These are phyloP conservation scores for Eucalyptus caleyi DNA, from an alignment of 345 rosid genomes.

Conservation along the genomic window DNA sequence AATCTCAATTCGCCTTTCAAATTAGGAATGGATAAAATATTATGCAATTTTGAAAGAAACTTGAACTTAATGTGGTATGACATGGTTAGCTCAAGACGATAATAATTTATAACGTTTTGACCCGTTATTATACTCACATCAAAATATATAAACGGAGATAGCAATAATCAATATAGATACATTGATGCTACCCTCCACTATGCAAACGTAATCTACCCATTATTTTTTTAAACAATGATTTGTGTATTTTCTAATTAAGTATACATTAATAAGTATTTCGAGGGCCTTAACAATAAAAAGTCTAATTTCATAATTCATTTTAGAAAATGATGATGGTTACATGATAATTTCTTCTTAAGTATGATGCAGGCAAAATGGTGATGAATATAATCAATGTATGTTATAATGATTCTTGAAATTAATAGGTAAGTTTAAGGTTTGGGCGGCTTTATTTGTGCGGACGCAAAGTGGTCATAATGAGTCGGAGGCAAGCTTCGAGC, in stretches of 20 bases:
- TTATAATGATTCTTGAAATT: neutral
- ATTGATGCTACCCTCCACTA: rapidly evolving
- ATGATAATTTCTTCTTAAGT: neutral
- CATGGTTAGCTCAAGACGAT: neutral
- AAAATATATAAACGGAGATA: neutral
- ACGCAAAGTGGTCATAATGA: neutral
- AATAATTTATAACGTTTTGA: rapidly evolving
- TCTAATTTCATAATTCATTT: rapidly evolving
- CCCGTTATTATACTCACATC: rapidly evolving
- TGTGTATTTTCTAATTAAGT: neutral
- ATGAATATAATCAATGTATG: neutral
- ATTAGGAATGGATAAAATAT: rapidly evolving
- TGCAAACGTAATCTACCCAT: neutral
- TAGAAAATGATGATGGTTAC: neutral
- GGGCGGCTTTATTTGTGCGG: neutral
- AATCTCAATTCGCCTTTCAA: rapidly evolving
- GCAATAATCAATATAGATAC: rapidly evolving
- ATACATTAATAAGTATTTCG: neutral
- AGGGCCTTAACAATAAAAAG: neutral
- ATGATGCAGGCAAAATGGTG: neutral
- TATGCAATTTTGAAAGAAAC: neutral
- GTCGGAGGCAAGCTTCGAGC: neutral
- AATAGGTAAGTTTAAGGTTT: neutral
- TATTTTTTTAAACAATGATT: neutral
- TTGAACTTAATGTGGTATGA: rapidly evolving